Evolutionary conservation across 2,329 filamentous ascomycete genomes (phyloP).

Genomic region (Sphaerulina musiva): DNA sequence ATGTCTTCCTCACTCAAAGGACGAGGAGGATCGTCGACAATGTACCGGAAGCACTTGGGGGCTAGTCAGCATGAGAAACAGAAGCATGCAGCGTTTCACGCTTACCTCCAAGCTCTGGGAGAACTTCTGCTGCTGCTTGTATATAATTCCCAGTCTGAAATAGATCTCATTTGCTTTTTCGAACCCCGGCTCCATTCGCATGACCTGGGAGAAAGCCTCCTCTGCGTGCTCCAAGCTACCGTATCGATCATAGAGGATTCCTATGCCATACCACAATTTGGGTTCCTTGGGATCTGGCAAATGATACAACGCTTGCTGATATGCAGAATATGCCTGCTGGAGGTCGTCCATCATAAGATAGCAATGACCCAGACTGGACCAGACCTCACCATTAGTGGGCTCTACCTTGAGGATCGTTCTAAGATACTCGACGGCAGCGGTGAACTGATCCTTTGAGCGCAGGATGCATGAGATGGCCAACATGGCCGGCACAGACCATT

Average conservation of each 20-base stretch:
- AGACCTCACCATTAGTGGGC: slow-evolving; percentile 82
- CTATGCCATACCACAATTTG: slow-evolving; percentile 97
- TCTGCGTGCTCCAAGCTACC: slow-evolving; percentile 95
- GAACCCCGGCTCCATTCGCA: slow-evolving; percentile 96
- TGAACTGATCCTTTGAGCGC: slow-evolving; percentile 85
- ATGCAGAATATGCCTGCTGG: slow-evolving; percentile 92
- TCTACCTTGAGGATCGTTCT: slow-evolving; percentile 88
- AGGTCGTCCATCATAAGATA: slow-evolving; percentile 98
- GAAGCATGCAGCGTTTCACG: no score
- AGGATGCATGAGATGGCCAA: slow-evolving; percentile 89
- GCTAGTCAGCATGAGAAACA: slow-evolving; percentile 20
- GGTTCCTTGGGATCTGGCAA: slow-evolving; percentile 94
- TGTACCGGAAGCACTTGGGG: slow-evolving; percentile 92
- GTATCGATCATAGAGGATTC: slow-evolving; percentile 93
- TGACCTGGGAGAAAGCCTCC: slow-evolving; percentile 96
- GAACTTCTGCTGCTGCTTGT: slow-evolving; percentile 97
- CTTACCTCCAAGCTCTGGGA: slow-evolving; percentile 79
- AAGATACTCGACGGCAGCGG: slow-evolving; percentile 87
- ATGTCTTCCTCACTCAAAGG: slow-evolving; percentile 96
- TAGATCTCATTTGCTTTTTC: slow-evolving; percentile 99
- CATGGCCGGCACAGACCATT: slow-evolving; percentile 84
- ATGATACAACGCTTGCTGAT: slow-evolving; percentile 91
- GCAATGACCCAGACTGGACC: slow-evolving; percentile 96
- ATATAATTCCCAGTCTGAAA: slow-evolving; percentile 97
- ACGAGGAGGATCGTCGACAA: slow-evolving; percentile 83